Percentiles rank a stretch among this genome's conserved stretches.
phyloP scores from a whole-genome alignment of 2,329 filamentous ascomycete genomes.

The Trichoderma koningii region DNA sequence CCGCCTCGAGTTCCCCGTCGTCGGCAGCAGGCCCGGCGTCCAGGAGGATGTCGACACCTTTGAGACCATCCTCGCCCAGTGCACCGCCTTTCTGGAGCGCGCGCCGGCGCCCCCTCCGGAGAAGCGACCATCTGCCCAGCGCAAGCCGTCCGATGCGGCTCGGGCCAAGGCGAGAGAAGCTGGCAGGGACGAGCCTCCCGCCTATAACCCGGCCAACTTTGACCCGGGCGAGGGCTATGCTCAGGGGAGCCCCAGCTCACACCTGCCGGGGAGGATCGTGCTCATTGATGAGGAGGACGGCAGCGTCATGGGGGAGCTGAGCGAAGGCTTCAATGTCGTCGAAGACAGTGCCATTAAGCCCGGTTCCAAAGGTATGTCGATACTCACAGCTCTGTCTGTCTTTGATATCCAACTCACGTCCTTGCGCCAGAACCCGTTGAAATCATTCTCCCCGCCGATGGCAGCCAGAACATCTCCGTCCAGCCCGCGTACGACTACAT shows the following conservation, averaged over 20 bases:
- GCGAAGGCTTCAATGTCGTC: slow-evolving; percentile 76
- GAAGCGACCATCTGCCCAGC: slow-evolving; percentile 22
- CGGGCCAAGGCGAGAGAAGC: slow-evolving; percentile 41
- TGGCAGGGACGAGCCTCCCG: slow-evolving; percentile 51
- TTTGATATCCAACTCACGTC: background rate
- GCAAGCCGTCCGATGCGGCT: slow-evolving; percentile 11
- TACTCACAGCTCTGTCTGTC: background rate
- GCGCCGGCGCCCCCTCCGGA: slow-evolving; percentile 59
- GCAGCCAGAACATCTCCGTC: slow-evolving; percentile 64
- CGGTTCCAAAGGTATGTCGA: slow-evolving; percentile 80
- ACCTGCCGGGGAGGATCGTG: slow-evolving; percentile 73
- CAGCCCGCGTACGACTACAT: slow-evolving; percentile 72
- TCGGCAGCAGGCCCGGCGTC: slow-evolving; percentile 70
- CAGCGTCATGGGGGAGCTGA: slow-evolving; percentile 88
- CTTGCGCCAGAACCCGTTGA: slow-evolving; percentile 67
- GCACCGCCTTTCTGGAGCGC: slow-evolving; percentile 90
- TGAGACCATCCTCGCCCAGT: slow-evolving; percentile 96
- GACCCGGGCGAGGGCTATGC: slow-evolving; percentile 78
- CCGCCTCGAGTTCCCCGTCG: slow-evolving; percentile 81
- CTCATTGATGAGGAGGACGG: slow-evolving; percentile 95
- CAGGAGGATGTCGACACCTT: slow-evolving; percentile 96
- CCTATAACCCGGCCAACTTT: slow-evolving; percentile 82
- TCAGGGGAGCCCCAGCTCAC: slow-evolving; percentile 57
- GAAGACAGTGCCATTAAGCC: slow-evolving; percentile 75
- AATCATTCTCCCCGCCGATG: slow-evolving; percentile 70